Conservation (phyloP, 805 yeast genomes). For the Pichia californica region DNA sequence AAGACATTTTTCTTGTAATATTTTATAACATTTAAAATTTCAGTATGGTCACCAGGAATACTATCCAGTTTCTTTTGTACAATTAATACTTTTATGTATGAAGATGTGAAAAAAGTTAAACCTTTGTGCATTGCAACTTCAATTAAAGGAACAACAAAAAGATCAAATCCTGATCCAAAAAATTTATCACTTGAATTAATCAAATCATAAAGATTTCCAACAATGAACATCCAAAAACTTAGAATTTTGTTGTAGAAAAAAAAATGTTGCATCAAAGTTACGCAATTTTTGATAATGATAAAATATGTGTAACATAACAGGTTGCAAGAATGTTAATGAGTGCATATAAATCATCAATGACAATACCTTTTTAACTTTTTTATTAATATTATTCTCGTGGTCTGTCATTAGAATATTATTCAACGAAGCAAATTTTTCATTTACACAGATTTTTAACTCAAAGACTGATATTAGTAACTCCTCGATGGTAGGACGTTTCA, state of each 20-base stretch:
- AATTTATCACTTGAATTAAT: conserved; percentile 2
- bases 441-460: conserved; percentile 9
- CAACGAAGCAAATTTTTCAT: no score
- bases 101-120: conserved; percentile 13
- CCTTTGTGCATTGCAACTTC: conserved; percentile 34
- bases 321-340: conserved; percentile 30
- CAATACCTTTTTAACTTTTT: conserved; percentile 20
- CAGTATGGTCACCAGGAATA: no score
- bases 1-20: no score
- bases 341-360: conserved; percentile 19
- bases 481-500: conserved; percentile 32
- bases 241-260: conserved; percentile 34
- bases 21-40: no score
- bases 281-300: conserved; percentile 28
- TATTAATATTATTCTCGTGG: conserved; percentile 15
- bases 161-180: conserved; percentile 32
- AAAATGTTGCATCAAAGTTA: conserved; percentile 30
- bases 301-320: conserved; percentile 33
- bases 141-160: conserved; percentile 32
- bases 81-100: conserved; percentile 27
- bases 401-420: conserved; percentile 16
- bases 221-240: conserved; percentile 24
- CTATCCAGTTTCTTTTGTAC: conserved; percentile 16
- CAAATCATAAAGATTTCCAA: conserved; percentile 25
- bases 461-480: conserved; percentile 31